Evolutionary conservation across 306 rosid genomes (phyloP), one percentile per base, ranked within the genome.

Genomic region (Vachellia pachyceras): DNA sequence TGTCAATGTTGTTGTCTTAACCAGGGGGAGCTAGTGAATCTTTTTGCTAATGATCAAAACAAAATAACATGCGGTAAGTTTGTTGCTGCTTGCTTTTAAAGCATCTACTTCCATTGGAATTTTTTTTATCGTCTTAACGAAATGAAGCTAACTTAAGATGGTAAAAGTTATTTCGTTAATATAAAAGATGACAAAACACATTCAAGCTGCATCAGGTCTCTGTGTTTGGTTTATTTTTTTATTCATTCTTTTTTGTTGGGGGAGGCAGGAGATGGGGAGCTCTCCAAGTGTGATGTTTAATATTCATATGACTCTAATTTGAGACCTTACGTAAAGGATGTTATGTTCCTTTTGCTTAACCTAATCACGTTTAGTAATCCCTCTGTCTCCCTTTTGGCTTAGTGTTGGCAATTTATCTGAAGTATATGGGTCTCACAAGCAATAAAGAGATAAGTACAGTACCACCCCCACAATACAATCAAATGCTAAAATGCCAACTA

Each of bases 21-120:
- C 63, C 95, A 95, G 99, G 99, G 97, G 79, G 97, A 95, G 47
- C 82, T 95, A 23, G 99, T 95, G 83, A 90, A 83, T 87, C 97
- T 72, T 77, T 95, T 93, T 45, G 99, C 99, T 11, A 95, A 95
- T 85, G 97, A 90, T 83, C 97, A 95, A 84, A 83, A 83, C 90
- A 95, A 95, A 91, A 95, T 95, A 86, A 91, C 44, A 82, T 95
- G 97, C 25, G 99, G 99, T 93, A 88, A 79, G 97, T 81, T 80
- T 47, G 74, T 68, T 69, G 42, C 74, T 77, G 39, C 79, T 44
- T 52, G 73, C 76, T 57, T 49, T 74, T n/a, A 25, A 80, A 79
- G 75, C 41, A 35, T 65, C 7, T 3, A 54, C 25, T 72, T 60
- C 82, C 39, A 36, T 73, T n/a, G 3, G 33, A 55, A 47, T 66